These are phyloP conservation scores for Epichloe bromicola DNA, from an alignment of 2,329 filamentous ascomycete species.

Conservation along the genomic window DNA sequence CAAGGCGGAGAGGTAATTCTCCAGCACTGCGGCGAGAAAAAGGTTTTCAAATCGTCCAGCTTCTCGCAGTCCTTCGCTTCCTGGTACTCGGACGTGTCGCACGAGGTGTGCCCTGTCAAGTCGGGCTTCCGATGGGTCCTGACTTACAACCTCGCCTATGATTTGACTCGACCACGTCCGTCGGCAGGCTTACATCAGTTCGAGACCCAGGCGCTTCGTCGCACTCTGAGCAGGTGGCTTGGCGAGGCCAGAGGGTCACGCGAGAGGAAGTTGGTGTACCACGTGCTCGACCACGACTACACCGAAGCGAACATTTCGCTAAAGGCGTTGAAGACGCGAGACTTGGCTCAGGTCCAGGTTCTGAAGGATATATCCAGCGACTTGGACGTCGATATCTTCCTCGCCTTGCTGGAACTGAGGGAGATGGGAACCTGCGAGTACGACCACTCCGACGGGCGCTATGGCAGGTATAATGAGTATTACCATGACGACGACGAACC, in stretches of 20 bases:
- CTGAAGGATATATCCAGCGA: conserved; percentile 14
- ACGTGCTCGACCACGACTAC: conserved; percentile 22
- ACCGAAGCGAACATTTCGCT: conserved; percentile 19
- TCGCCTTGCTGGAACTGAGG: conserved; percentile 19
- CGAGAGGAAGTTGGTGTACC: conserved; percentile 12
- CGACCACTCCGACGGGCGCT: not conserved
- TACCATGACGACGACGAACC: conserved; percentile 4
- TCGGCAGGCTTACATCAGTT: conserved; percentile 9
- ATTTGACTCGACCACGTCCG: conserved; percentile 8
- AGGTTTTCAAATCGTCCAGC: conserved; percentile 18
- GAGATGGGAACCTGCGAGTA: conserved; percentile 11
- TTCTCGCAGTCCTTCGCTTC: conserved; percentile 11
- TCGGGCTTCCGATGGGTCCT: conserved; percentile 37
- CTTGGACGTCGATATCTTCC: conserved; percentile 19
- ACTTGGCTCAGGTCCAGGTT: conserved; percentile 13
- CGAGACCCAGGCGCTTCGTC: conserved; percentile 8
- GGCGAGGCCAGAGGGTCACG: not conserved
- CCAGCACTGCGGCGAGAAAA: conserved; percentile 21
- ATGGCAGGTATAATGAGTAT: not conserved
- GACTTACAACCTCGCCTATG: conserved; percentile 35
- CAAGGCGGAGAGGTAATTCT: conserved; percentile 32
- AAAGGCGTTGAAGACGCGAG: conserved; percentile 14
- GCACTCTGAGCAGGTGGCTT: conserved; percentile 17
- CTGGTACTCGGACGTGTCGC: conserved; percentile 39
- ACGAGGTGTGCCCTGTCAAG: conserved; percentile 34